Conservation (phyloP, 1,284 basidiomycete species). For the Sporisorium reilianum region DNA sequence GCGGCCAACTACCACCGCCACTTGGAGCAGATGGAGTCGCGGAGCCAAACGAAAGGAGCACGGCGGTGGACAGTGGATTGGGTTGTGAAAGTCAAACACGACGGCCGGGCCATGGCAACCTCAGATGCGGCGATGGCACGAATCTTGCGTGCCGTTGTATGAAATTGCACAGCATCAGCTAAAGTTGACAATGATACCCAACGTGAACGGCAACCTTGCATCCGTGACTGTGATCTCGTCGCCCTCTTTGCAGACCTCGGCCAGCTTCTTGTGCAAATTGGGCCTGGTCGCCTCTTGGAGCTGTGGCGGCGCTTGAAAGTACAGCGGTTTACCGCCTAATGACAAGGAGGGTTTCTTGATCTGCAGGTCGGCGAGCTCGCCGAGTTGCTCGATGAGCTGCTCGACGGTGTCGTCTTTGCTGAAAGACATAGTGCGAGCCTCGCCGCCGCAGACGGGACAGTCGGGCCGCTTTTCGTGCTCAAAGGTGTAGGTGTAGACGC, state of each 20-base stretch:
- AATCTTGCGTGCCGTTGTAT: conserved; percentile 6
- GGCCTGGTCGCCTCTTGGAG: conserved; percentile 86
- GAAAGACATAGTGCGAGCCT: conserved; percentile 69
- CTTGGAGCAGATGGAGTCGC: conserved; percentile 19
- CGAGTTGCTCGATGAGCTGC: conserved; percentile 54
- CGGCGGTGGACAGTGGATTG: conserved; percentile 39
- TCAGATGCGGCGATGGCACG: conserved; percentile 16
- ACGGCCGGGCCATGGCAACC: conserved; percentile 34
- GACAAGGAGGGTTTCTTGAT: conserved; percentile 56
- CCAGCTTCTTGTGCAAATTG: conserved; percentile 86
- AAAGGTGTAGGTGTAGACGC: conserved; percentile 97
- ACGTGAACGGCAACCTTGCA: conserved; percentile 81
- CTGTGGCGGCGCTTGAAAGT: conserved; percentile 90
- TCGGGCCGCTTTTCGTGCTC: conserved; percentile 91
- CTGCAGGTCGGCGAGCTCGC: conserved; percentile 62
- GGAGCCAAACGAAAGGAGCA: too few species aligned
- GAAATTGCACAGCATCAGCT: neutral
- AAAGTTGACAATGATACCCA: conserved; percentile 35
- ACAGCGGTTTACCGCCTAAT: conserved; percentile 76
- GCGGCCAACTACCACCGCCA: conserved; percentile 38
- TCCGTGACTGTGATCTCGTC: conserved; percentile 89
- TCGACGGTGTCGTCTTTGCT: conserved; percentile 31
- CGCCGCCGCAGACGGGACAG: conserved; percentile 97
- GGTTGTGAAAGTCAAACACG: conserved; percentile 31
- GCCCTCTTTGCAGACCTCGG: conserved; percentile 80